Evolutionary conservation across 1,284 basidiomycete species (phyloP).

Genomic region (Apiotrichum akiyoshidainum): DNA sequence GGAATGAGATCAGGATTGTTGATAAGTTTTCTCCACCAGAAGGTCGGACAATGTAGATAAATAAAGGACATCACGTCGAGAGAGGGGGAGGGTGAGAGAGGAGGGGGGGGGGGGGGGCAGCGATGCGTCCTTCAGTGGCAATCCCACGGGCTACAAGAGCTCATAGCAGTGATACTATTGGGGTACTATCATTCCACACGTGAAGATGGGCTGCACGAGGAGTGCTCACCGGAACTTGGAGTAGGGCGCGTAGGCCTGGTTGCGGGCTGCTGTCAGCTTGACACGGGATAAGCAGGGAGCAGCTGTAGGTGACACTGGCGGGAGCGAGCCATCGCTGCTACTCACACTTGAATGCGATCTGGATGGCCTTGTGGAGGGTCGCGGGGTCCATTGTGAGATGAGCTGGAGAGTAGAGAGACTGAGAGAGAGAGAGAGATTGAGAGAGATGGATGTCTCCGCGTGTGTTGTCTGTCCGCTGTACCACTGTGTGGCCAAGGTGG

Average conservation of each 20-base stretch:
- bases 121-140: background rate
- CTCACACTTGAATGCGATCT: conserved; percentile 35
- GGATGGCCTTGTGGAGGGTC: conserved; percentile 38
- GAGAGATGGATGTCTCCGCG: too few relatives aligned
- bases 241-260: conserved; percentile 66
- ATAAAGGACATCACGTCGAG: conserved; percentile 39
- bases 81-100: background rate
- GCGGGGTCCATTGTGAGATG: conserved; percentile 19
- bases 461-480: too few relatives aligned
- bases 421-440: background rate
- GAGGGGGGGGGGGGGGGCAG: background rate
- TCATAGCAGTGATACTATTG: too few relatives aligned
- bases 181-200: too few relatives aligned
- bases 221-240: conserved; percentile 67
- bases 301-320: too few relatives aligned
- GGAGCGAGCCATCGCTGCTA: background rate
- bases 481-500: too few relatives aligned
- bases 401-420: too few relatives aligned
- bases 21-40: conserved; percentile 34
- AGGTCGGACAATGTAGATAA: conserved; percentile 54
- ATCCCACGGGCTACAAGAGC: too few relatives aligned
- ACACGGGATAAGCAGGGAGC: too few relatives aligned
- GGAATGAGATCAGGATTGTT: conserved; percentile 30
- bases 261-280: conserved; percentile 54
- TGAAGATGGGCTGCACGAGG: background rate